Conservation (phyloP, 495 filamentous ascomycete species). For the Chlorociboria aeruginascens region DNA sequence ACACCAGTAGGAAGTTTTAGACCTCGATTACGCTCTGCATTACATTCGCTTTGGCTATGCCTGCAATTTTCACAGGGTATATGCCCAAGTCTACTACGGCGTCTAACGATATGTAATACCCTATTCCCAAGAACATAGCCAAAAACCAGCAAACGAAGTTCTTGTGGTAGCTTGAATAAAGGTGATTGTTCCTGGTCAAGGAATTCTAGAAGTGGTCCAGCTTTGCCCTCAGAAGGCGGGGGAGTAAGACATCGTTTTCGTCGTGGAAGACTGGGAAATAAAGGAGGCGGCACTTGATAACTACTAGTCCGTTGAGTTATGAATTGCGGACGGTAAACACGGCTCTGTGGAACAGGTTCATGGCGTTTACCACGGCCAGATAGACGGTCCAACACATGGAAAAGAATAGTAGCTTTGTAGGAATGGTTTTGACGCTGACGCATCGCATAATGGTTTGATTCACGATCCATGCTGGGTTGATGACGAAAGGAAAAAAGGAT, state of each 20-base stretch:
- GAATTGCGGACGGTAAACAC: background rate
- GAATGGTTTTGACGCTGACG: no score
- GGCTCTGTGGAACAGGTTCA: background rate
- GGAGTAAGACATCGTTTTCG: slow-evolving; percentile 7
- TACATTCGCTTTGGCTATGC: background rate
- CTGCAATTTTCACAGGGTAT: background rate
- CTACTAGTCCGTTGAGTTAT: background rate
- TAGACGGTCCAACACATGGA: background rate
- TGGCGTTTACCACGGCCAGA: background rate
- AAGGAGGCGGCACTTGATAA: background rate
- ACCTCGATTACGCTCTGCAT: slow-evolving; percentile 2
- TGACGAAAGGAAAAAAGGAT: no score
- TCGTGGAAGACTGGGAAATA: background rate
- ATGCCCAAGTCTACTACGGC: slow-evolving; percentile 1
- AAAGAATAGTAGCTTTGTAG: background rate
- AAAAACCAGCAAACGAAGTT: slow-evolving; percentile 2
- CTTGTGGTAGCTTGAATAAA: slow-evolving; percentile 3
- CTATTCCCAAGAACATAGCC: slow-evolving; percentile 2
- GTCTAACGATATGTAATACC: slow-evolving; percentile 6
- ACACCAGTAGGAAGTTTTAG: slow-evolving; percentile 4
- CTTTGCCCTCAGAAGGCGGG: background rate
- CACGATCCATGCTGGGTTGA: no score
- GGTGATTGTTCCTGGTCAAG: slow-evolving; percentile 3
- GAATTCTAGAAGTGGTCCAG: background rate
- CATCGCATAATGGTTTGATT: no score